Evolutionary conservation across 169 alveolate species (phyloP).

Genomic region (Plasmodium vivax): DNA sequence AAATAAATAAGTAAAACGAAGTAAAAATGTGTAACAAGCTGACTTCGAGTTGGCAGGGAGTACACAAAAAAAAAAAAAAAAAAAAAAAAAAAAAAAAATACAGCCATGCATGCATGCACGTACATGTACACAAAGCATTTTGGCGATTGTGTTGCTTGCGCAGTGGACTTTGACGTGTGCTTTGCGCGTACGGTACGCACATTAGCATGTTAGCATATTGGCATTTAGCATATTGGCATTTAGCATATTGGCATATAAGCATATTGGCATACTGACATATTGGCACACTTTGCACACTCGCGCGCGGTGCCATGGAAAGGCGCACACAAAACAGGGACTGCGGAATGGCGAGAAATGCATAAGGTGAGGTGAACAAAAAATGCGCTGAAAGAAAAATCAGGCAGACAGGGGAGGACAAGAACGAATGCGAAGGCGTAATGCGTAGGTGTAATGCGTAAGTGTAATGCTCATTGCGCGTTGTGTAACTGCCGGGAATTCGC

Average conservation of each 20-base stretch:
- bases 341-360: neutral
- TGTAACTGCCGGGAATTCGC: slow-evolving; percentile 15
- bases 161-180: neutral
- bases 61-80: neutral
- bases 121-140: neutral
- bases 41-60: neutral
- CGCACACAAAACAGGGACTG: neutral
- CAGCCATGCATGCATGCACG: neutral
- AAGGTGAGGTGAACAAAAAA: neutral
- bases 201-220: neutral
- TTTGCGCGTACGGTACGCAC: neutral
- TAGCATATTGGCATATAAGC: neutral
- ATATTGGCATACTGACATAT: neutral
- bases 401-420: neutral
- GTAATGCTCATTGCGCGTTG: neutral
- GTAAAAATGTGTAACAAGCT: neutral
- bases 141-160: neutral
- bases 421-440: neutral
- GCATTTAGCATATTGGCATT: neutral
- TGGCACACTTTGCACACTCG: neutral
- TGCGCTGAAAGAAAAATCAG: neutral
- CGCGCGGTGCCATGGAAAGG: neutral
- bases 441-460: no score
- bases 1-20: neutral
- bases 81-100: neutral